Conservation (phyloP, 495 filamentous ascomycete genomes). For the Neurospora tetraspora region DNA sequence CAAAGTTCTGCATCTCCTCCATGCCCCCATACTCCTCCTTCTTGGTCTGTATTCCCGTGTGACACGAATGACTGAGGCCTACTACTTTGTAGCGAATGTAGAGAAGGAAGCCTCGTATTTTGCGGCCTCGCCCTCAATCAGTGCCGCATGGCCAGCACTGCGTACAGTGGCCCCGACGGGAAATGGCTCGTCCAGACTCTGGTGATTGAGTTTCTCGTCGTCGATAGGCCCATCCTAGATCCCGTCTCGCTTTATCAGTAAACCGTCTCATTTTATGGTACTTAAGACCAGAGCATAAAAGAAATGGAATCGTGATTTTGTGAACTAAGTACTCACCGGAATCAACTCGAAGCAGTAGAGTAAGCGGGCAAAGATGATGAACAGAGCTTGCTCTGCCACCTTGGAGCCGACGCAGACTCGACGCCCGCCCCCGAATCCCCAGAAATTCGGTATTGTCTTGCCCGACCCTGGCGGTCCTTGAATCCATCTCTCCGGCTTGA, state of each 20-base stretch:
- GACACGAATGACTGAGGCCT: no score
- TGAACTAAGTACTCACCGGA: neutral
- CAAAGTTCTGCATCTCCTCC: neutral
- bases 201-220: slow-evolving; percentile 17
- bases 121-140: slow-evolving; percentile 10
- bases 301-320: neutral
- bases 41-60: neutral
- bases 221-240: slow-evolving; percentile 10
- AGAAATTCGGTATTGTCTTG: slow-evolving; percentile 13
- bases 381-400: slow-evolving; percentile 33
- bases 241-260: neutral
- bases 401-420: slow-evolving; percentile 39
- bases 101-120: slow-evolving; percentile 3
- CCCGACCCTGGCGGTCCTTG: slow-evolving; percentile 21
- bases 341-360: slow-evolving; percentile 32
- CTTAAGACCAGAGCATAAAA: no score
- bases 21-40: neutral
- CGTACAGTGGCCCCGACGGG: slow-evolving; percentile 16
- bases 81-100: slow-evolving; percentile 1
- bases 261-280: no score
- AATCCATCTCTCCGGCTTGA: slow-evolving; percentile 40
- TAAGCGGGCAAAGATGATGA: slow-evolving; percentile 33
- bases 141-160: slow-evolving; percentile 14
- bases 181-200: slow-evolving; percentile 20
- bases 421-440: slow-evolving; percentile 30